phyloP scores from a whole-genome alignment of 2,329 filamentous ascomycete genomes.

The Colletotrichum shisoi region DNA sequence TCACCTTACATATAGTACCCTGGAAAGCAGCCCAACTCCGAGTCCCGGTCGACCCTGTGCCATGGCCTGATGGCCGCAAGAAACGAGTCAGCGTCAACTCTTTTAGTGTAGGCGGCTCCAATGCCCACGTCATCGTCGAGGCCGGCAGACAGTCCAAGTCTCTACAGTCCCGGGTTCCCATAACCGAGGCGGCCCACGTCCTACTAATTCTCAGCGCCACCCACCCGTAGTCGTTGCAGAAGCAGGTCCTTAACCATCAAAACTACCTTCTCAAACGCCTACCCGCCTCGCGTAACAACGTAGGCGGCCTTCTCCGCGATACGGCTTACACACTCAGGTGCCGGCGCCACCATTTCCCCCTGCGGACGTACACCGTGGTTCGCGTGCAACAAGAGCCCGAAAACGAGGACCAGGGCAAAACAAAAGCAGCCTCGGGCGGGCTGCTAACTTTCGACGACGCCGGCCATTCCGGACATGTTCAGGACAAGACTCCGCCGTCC shows the following conservation, averaged over 20 bases:
- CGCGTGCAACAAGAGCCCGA: too few species aligned
- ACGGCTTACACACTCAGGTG: background rate
- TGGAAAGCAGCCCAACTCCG: constrained; percentile 38
- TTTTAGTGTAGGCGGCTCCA: constrained; percentile 50
- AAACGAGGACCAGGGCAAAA: too few species aligned
- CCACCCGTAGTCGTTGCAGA: background rate
- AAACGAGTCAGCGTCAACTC: constrained; percentile 44
- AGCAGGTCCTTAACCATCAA: background rate
- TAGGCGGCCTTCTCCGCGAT: background rate
- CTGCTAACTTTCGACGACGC: background rate
- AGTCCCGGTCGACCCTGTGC: constrained; percentile 44
- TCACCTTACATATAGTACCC: constrained; percentile 13
- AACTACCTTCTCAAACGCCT: background rate
- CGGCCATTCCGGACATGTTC: constrained; percentile 41
- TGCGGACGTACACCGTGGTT: background rate
- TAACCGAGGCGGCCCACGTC: background rate
- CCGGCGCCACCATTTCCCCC: background rate
- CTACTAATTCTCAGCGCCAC: background rate
- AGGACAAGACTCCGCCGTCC: constrained; percentile 42
- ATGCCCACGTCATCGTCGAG: constrained; percentile 43
- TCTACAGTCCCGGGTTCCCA: background rate
- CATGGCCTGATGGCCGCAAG: constrained; percentile 45
- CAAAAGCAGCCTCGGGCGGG: too few species aligned
- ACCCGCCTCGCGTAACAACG: background rate
- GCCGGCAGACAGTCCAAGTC: background rate